phyloP scores from a whole-genome alignment of 169 alveolate species.

The Plasmodium knowlesi region DNA sequence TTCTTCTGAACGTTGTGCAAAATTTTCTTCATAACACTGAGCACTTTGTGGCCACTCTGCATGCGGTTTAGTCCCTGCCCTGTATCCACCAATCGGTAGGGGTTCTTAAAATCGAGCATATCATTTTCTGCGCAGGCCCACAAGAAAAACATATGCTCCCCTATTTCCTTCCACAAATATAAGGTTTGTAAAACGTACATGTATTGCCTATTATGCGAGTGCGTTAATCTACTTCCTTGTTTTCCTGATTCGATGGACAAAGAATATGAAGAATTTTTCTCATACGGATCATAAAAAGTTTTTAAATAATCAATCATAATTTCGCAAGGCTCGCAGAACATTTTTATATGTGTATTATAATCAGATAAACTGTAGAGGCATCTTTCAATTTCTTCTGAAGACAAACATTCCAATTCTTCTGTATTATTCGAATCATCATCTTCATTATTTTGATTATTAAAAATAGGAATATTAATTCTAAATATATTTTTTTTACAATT shows the following conservation, averaged over 20 bases:
- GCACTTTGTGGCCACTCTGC: slow-evolving; percentile 85
- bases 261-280: slow-evolving; percentile 80
- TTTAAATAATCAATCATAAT: slow-evolving; percentile 85
- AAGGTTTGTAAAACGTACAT: slow-evolving; percentile 92
- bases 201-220: slow-evolving; percentile 91
- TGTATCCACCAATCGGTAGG: slow-evolving; percentile 89
- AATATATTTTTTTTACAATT: slow-evolving; percentile 73
- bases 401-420: slow-evolving; percentile 78
- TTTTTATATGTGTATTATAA: slow-evolving; percentile 88
- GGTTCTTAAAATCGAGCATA: slow-evolving; percentile 87
- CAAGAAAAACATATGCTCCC: slow-evolving; percentile 90
- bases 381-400: slow-evolving; percentile 91
- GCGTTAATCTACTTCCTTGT: slow-evolving; percentile 90
- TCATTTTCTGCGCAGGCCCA: slow-evolving; percentile 94
- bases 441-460: slow-evolving; percentile 75
- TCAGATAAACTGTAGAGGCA: slow-evolving; percentile 93
- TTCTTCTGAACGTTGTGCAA: slow-evolving; percentile 86
- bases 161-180: slow-evolving; percentile 93
- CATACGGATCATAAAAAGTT: slow-evolving; percentile 83
- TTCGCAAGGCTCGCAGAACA: slow-evolving; percentile 89
- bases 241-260: slow-evolving; percentile 85
- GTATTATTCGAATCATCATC: slow-evolving; percentile 53
- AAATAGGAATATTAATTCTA: slow-evolving; percentile 76
- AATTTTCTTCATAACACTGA: slow-evolving; percentile 86
- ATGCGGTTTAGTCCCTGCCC: slow-evolving; percentile 92